These are phyloP conservation scores for Penicillium sp. DNA, from an alignment of 2,329 filamentous ascomycete species.

Conservation along the genomic window DNA sequence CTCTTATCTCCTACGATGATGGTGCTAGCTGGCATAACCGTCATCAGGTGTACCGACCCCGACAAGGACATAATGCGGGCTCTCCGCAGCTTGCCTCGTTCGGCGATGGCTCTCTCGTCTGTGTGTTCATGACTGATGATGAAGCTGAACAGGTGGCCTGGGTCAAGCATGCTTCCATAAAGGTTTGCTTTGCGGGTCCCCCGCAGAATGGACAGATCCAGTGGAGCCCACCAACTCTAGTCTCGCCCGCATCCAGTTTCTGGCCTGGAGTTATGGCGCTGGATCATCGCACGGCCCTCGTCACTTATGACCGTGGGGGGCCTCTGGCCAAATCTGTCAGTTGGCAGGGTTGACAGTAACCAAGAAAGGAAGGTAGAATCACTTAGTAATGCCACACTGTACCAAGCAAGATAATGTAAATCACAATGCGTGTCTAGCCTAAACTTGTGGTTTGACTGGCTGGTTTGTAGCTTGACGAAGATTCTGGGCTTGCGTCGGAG, in stretches of 20 bases:
- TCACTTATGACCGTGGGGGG: slow-evolving; percentile 36
- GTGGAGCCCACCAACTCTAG: slow-evolving; percentile 38
- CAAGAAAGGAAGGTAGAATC: background rate
- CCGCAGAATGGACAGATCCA: slow-evolving; percentile 38
- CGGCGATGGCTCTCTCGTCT: slow-evolving; percentile 45
- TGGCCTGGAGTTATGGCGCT: slow-evolving; percentile 47
- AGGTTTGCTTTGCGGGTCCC: slow-evolving; percentile 44
- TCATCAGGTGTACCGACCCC: slow-evolving; percentile 48
- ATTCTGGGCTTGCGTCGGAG: background rate
- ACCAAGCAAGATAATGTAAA: no score
- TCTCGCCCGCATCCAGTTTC: slow-evolving; percentile 38
- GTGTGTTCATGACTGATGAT: slow-evolving; percentile 55
- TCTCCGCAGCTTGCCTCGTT: slow-evolving; percentile 52
- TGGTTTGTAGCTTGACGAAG: background rate
- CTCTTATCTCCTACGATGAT: slow-evolving; percentile 51
- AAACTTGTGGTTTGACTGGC: no score
- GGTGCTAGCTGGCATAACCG: slow-evolving; percentile 47
- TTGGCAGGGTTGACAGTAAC: slow-evolving; percentile 21
- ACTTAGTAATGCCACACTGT: no score
- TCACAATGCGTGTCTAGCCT: no score
- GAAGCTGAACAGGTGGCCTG: slow-evolving; percentile 42
- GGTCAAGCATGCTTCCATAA: slow-evolving; percentile 48
- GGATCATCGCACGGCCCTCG: slow-evolving; percentile 31
- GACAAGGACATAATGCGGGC: slow-evolving; percentile 47
- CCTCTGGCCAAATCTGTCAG: slow-evolving; percentile 32